Evolutionary conservation across 768 basidiomycete genomes (phyloP).

Genomic region (Calocybe indica): DNA sequence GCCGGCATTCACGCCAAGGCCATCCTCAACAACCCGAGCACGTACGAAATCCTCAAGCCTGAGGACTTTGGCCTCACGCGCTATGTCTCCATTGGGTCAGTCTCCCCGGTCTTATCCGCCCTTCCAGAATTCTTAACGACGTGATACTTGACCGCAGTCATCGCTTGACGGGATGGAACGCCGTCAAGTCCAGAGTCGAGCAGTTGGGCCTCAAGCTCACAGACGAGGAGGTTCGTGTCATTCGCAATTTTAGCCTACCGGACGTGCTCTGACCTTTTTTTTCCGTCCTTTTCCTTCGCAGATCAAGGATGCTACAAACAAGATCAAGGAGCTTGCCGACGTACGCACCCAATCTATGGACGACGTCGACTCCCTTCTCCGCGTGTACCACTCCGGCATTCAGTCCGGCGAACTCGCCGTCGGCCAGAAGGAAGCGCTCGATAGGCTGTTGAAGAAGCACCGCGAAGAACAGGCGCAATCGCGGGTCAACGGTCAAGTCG

Average conservation of each 20-base stretch:
- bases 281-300: conserved; percentile 16
- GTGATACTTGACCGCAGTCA: conserved; percentile 42
- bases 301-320: conserved; percentile 98
- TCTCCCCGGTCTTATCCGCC: conserved; percentile 6
- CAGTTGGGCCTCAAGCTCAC: conserved; percentile 87
- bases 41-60: conserved; percentile 98
- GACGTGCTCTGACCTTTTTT: conserved; percentile 4
- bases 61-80: conserved; percentile 97
- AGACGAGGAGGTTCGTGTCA: conserved; percentile 70
- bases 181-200: conserved; percentile 98
- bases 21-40: conserved; percentile 98
- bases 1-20: conserved; percentile 99
- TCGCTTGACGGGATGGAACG: conserved; percentile 98
- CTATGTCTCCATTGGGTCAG: conserved; percentile 93
- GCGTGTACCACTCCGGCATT: conserved; percentile 93
- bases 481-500: too few species aligned
- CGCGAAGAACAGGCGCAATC: conserved; percentile 19
- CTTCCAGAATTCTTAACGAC: background rate
- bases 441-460: conserved; percentile 80
- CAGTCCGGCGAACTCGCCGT: conserved; percentile 87
- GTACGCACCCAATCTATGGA: conserved; percentile 99
- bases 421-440: conserved; percentile 90
- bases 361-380: conserved; percentile 94
- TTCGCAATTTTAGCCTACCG: background rate
- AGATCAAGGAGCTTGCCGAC: conserved; percentile 99